Base-by-base conservation (phyloP, 192 early-diverging fungal genomes). In the Chytriomyces sp. region DNA sequence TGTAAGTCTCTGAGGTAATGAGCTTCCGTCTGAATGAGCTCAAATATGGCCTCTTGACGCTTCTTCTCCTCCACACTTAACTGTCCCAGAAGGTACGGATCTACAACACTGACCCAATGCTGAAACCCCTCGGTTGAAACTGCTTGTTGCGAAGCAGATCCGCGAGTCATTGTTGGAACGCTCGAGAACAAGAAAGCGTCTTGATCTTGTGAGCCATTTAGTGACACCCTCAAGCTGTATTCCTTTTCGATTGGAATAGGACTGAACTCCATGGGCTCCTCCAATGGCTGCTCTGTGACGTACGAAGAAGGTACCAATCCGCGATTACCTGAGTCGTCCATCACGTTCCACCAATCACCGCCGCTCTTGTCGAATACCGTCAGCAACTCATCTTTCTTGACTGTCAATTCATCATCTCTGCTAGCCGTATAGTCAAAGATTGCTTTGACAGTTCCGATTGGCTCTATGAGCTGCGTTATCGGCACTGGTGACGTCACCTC, bases 31-130 rank as follows among this genome's bases (percentile, higher is more conserved):
- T 79, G 75, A 52, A 93, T 90, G 22, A 94, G 65, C 75, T 94
- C 93, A 72, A 82, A 88, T 53, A 94, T 93, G 1, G 91, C 90
- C 73, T 94, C 93, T 66, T 91, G 91, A 10, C 93, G 81, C 72
- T 88, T 92, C 25, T 84, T 76, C 39, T 93, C 92, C 25, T 91
- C 89, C 30, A 79, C 64, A 59, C 78, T 61, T 6, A 91, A 74
- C 22, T 73, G 69, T 22, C 80, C 65, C 3, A 89, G 52, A 1
- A 80, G 69, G 19, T 73, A 30, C 26, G 79, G 77, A 41, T 75
- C 79, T 26, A 81, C 68, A 34, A 73, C 71, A 49, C 59, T 63
- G 31, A 62, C 71, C 71, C 71, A 73, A 39, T 73, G 71, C 33
- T 73, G 71, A 25, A 64, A 59, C 58, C 73, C 73, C n/a, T 56